phyloP scores from a whole-genome alignment of 139 green algal species.

The Haematococcus lacustris region DNA sequence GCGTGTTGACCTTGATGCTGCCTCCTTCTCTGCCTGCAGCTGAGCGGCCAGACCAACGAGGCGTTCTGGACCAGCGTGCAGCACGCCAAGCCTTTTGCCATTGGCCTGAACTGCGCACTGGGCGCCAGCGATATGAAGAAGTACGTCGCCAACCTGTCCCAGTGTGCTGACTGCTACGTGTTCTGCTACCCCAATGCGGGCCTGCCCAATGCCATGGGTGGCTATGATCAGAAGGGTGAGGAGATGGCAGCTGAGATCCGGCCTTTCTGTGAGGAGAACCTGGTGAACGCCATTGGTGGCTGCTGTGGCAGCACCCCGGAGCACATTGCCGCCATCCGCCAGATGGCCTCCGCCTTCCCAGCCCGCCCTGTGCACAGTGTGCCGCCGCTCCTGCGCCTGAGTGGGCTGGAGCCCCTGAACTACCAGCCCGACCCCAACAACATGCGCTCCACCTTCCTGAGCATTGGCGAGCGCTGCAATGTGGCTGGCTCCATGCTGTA shows the following conservation, averaged over 20 bases:
- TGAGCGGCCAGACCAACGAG: conserved; percentile 97
- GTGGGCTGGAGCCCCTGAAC: conserved; percentile 90
- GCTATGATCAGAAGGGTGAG: conserved; percentile 90
- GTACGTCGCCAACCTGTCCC: conserved; percentile 88
- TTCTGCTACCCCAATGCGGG: conserved; percentile 98
- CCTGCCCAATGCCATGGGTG: conserved; percentile 96
- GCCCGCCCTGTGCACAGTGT: conserved; percentile 56
- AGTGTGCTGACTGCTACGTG: conserved; percentile 87
- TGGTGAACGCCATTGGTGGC: conserved; percentile 92
- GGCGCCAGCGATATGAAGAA: conserved; percentile 89
- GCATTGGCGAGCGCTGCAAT: conserved; percentile 96
- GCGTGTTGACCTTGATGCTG: not conserved
- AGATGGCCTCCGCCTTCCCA: conserved; percentile 58
- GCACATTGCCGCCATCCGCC: conserved; percentile 82
- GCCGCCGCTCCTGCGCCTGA: conserved; percentile 78
- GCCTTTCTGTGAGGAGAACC: conserved; percentile 79
- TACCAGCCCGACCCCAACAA: conserved; percentile 71
- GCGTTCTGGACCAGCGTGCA: conserved; percentile 94
- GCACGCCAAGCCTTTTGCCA: conserved; percentile 85
- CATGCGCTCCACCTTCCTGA: conserved; percentile 88
- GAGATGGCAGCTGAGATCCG: conserved; percentile 93
- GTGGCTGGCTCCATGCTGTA: conserved; percentile 90
- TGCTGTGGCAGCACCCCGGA: conserved; percentile 89
- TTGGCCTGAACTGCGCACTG: conserved; percentile 97
- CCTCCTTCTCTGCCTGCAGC: conserved; percentile 7